A percentile compares a stretch with the other conserved stretches of the same genome.
These are phyloP conservation scores for Lecanoromycetidae sp. DNA, from an alignment of 2,329 filamentous ascomycete genomes.

Conservation along the genomic window DNA sequence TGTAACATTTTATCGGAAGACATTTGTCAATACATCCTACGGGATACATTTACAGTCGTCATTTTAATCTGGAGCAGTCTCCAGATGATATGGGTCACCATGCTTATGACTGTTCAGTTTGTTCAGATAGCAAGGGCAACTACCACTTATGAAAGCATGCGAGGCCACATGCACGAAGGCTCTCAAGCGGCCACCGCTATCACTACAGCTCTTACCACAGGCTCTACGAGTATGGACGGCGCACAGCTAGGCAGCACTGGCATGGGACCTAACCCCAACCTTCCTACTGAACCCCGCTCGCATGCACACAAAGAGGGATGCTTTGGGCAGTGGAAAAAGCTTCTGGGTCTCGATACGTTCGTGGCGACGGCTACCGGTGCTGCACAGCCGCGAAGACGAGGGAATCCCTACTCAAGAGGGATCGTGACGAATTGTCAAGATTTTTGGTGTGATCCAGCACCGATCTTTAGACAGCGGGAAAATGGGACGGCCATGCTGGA, in stretches of 20 bases:
- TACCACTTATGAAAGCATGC: slow-evolving; percentile 97
- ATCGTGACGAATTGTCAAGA: slow-evolving; percentile 83
- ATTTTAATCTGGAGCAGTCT: slow-evolving; percentile 67
- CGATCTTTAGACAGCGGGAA: slow-evolving; percentile 63
- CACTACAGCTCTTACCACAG: slow-evolving; percentile 61
- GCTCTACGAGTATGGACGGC: slow-evolving; percentile 45
- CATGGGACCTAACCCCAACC: slow-evolving; percentile 49
- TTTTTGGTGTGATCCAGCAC: slow-evolving; percentile 87
- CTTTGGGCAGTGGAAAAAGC: slow-evolving; percentile 65
- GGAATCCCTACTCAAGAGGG: slow-evolving; percentile 78
- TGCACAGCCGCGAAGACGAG: slow-evolving; percentile 30
- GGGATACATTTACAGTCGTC: slow-evolving; percentile 73
- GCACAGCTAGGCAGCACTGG: slow-evolving; percentile 52
- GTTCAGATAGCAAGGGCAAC: slow-evolving; percentile 83
- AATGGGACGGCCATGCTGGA: slow-evolving; percentile 64
- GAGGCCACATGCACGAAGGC: slow-evolving; percentile 51
- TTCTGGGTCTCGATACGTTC: slow-evolving; percentile 87
- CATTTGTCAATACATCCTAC: slow-evolving; percentile 64
- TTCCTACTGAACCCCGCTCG: slow-evolving; percentile 34
- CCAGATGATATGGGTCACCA: slow-evolving; percentile 91
- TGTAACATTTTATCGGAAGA: slow-evolving; percentile 67
- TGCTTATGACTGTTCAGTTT: slow-evolving; percentile 89
- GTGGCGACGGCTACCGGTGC: slow-evolving; percentile 73
- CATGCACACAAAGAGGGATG: slow-evolving; percentile 52
- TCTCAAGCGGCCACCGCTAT: slow-evolving; percentile 46